Base-by-base conservation (phyloP, 108 stramenopile genomes). In the Aurantiochytrium sp. region DNA sequence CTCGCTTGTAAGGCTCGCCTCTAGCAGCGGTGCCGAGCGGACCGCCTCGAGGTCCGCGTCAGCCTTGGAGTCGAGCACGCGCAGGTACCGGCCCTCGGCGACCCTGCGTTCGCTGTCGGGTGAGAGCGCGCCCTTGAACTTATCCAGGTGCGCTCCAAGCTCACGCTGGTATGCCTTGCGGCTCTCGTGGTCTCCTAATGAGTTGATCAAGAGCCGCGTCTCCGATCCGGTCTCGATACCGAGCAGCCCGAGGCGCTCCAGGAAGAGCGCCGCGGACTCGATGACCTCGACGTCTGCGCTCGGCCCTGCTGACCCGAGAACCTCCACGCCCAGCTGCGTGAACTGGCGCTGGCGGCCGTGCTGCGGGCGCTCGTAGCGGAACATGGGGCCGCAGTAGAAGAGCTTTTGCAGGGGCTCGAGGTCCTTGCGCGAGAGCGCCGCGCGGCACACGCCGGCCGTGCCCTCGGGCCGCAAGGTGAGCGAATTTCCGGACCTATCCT, bases 301-400 rank as follows among this genome's bases (percentile, higher is more conserved):
- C 0, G 48, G 48, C 50, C 48, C 42, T 15, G 48, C 4, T 12
- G 24, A 10, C 30, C 85, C 85, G 17, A 85, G 50, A 21, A 85
- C 17, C 85, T 85, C 85, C n/a, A 85, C 85, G 52, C 85, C 85
- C 10, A 50, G 27, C 24, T 85, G 85, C 50, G 85, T 85, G 30
- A 85, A 85, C 31, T 85, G 85, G 22, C 85, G 85, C 48, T 85
- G 48, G 27, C 85, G 48, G 4, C 85, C 85, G 17, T 34, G 85
- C 52, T 85, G 85, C 30, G 85, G 85, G n/a, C 85, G 48, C 30
- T 85, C 85, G 48, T 85, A 85, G 31, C 85, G 48, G 52, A 85
- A 85, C 85, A 85, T 85, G 48, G 85, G 85, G 17, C 85, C 85
- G 8, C 12, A 27, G 50, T 85, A 85, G 24, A 81, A 81, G 21